These are phyloP conservation scores for Lobulomyces angularis DNA, from an alignment of 192 early-diverging fungal species.

Conservation along the genomic window DNA sequence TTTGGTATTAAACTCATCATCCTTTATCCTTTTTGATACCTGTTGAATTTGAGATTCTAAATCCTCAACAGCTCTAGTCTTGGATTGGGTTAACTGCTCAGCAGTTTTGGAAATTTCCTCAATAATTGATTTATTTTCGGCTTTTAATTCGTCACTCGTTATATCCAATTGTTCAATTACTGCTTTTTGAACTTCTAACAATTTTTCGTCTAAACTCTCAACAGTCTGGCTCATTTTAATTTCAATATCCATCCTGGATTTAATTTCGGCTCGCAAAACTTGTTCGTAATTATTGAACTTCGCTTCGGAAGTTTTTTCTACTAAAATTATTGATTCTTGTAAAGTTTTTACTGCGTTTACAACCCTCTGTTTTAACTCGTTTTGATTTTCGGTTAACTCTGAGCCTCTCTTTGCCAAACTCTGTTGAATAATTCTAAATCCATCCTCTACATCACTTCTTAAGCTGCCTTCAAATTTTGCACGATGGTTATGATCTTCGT, in stretches of 20 bases:
- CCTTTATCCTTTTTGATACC: constrained; percentile 16
- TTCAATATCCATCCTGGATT: constrained; percentile 18
- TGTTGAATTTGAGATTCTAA: constrained; percentile 21
- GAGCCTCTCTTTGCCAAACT: constrained; percentile 11
- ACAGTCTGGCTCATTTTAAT: not conserved
- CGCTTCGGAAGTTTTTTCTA: constrained; percentile 15
- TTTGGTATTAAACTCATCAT: constrained; percentile 12
- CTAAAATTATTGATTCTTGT: constrained; percentile 16
- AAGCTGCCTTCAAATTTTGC: constrained; percentile 15
- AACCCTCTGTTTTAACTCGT: constrained; percentile 8
- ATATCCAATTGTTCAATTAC: constrained; percentile 10
- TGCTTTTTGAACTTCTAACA: constrained; percentile 1
- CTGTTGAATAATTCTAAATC: constrained; percentile 13
- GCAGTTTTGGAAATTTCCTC: constrained; percentile 14
- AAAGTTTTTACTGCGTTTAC: constrained; percentile 14
- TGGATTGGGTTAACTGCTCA: constrained; percentile 17
- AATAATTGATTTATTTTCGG: constrained; percentile 2
- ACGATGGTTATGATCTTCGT: constrained; percentile 8
- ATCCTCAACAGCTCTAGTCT: constrained; percentile 20
- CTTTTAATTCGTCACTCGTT: constrained; percentile 11
- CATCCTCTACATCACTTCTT: constrained; percentile 14
- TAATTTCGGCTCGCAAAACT: constrained; percentile 29
- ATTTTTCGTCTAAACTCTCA: not conserved
- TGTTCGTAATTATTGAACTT: constrained; percentile 17
- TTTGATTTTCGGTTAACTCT: constrained; percentile 11